These are phyloP conservation scores for Ceratobasidium sp. DNA, from an alignment of 1,284 basidiomycete genomes.

Conservation along the genomic window DNA sequence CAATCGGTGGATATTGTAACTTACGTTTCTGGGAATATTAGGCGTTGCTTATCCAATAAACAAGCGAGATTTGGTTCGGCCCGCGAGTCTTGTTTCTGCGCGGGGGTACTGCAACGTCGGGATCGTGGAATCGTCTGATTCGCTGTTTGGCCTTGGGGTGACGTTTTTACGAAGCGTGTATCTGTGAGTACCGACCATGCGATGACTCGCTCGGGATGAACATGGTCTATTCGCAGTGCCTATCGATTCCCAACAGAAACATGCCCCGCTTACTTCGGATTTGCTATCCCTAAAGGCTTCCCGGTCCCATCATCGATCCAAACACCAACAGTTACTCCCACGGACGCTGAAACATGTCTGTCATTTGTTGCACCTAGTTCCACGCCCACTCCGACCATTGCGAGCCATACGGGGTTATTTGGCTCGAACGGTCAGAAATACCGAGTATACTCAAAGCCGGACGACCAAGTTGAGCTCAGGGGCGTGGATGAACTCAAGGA, in stretches of 20 bases:
- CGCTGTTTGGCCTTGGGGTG: background rate
- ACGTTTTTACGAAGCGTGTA: conserved; percentile 22
- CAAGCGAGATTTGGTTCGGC: conserved; percentile 10
- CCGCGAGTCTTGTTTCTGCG: background rate
- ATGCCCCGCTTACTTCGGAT: conserved; percentile 21
- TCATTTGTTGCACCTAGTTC: background rate
- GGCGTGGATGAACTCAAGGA: too few relatives aligned
- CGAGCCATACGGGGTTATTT: background rate
- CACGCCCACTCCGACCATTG: conserved; percentile 7
- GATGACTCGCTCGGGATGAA: too few relatives aligned
- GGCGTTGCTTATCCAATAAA: conserved; percentile 18
- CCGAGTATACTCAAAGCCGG: background rate
- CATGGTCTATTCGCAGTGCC: background rate
- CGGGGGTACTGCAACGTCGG: conserved; percentile 17
- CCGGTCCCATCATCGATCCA: background rate
- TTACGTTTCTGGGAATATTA: background rate
- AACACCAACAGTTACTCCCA: conserved; percentile 11
- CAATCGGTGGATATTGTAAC: background rate
- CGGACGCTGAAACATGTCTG: conserved; percentile 10
- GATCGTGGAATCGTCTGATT: conserved; percentile 1
- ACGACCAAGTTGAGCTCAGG: background rate
- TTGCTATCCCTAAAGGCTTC: conserved; percentile 19
- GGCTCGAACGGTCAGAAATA: conserved; percentile 4
- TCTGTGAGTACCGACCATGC: background rate
- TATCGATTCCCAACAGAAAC: conserved; percentile 26